Base-by-base conservation (phyloP, 2,329 filamentous ascomycete genomes). In the Tolypocladium nubicola region DNA sequence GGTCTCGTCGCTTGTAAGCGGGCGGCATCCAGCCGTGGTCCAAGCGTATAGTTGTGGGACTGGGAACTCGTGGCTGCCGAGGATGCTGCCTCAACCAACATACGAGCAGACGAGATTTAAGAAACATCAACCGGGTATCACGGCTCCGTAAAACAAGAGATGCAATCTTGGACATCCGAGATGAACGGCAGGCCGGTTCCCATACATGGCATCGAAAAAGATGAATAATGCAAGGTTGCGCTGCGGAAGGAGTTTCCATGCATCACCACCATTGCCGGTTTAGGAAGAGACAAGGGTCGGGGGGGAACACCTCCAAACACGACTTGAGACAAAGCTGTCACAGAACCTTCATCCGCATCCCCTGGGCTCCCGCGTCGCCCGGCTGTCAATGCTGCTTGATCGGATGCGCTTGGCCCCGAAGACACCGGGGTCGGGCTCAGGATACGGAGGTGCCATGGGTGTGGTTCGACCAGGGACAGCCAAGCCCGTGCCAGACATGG, bases 271-370 rank as follows among this genome's bases (percentile, higher is more conserved):
- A n/a, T 52, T 37, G 30, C 47, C 30, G 30, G 10, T 35, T 52
- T 14, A 19, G 47, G 47, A 52, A 50, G 3, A 19, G 19, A 30
- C 47, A 35, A 37, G 47, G 30, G 6, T 35, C 19, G 30, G 26
- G 50, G 37, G 30, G 33, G 35, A 53, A 26, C 38, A 21, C 35
- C 52, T 43, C 39, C 56, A 55, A 58, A 58, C 56, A n/a, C 8
- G 23, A 50, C 53, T 53, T 58, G 56, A 55, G 70, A 73, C 70
- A 65, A 57, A 56, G 65, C 67, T 70, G 70, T 71, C 65, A 70
- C 70, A 70, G 61, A 61, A 57, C 40, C 58, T 58, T 55, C 56
- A 14, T n/a, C 41, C 50, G 21, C 30, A 21, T 16, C 30, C 40
- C 50, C 40, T 16, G 1, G 11, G 50, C 56, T 30, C 14, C 39